Evolutionary conservation across 768 basidiomycete genomes (phyloP).

Genomic region (Candolleomyces eurysporus): DNA sequence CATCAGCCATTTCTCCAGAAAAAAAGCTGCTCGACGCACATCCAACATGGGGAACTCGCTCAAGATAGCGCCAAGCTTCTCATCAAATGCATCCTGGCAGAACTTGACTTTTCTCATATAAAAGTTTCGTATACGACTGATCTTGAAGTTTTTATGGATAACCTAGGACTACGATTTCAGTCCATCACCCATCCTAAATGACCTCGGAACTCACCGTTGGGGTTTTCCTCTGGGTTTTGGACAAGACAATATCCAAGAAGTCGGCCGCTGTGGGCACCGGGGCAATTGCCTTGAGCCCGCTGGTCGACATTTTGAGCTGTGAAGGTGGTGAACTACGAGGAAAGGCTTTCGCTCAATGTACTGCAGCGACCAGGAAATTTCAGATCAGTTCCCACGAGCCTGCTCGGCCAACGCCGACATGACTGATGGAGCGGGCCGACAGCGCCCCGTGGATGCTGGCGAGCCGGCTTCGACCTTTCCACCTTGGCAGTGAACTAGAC

Average conservation of each 20-base stretch:
- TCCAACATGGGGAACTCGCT: conserved; percentile 97
- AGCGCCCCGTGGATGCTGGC: too few relatives aligned
- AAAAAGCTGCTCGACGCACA: conserved; percentile 46
- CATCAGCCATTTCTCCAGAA: conserved; percentile 24
- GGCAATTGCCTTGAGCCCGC: conserved; percentile 93
- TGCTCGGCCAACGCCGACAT: background rate
- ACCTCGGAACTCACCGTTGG: conserved; percentile 68
- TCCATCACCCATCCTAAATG: background rate
- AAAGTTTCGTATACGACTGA: conserved; percentile 95
- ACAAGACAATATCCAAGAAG: conserved; percentile 91
- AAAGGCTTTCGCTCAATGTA: background rate
- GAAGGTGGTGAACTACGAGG: conserved; percentile 1
- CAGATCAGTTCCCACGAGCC: conserved; percentile 9
- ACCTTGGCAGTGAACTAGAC: too few relatives aligned
- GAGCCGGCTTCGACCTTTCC: too few relatives aligned
- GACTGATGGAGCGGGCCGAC: too few relatives aligned
- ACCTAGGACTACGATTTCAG: conserved; percentile 48
- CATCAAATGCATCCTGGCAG: conserved; percentile 94
- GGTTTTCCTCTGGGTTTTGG: conserved; percentile 95
- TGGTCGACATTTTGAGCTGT: conserved; percentile 62
- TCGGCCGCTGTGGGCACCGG: conserved; percentile 97
- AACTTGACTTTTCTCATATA: conserved; percentile 99
- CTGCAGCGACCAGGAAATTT: conserved; percentile 6
- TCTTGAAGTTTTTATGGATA: conserved; percentile 99
- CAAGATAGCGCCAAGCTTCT: conserved; percentile 90